Base-by-base conservation (phyloP, 2,329 filamentous ascomycete genomes). In the Lecanosticta acicola region DNA sequence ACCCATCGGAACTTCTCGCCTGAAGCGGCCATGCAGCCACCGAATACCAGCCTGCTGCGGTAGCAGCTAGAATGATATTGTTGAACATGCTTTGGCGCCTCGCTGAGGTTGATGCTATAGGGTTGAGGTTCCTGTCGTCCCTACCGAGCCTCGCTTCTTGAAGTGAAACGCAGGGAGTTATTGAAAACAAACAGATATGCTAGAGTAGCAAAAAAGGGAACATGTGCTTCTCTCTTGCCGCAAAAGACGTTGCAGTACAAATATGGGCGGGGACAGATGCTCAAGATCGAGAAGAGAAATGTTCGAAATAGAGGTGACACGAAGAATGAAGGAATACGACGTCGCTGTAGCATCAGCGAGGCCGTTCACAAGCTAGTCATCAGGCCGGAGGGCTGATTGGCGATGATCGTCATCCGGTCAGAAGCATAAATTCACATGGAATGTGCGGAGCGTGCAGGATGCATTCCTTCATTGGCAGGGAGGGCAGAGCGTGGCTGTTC, bases 1-100 rank as follows among this genome's bases (percentile, higher is more conserved):
- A 50, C 16, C 48, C 48, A 4, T 14, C 35, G 9, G 37, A n/a
- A n/a, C n/a, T 24, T 41, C 41, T 43, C n/a, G 19, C 14, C 24
- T 29, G 24, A 5, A 29, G 24, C 11, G 24, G 24, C 18, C 29
- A 21, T n/a, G 32, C n/a, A 20, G 49, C 33, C 9, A 11, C 11
- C 24, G 24, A 7, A 11, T 29, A 29, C 11, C 5, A 11, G 11
- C 24, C 24, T 29, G 24, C 24, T 11, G 24, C 24, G 24, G 24
- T 7, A 7, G 24, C 24, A 29, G 24, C 24, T 11, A 29, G 24
- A 29, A 29, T 11, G 24, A 29, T 7, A 7, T 29, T 29, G 5
- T 11, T 29, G 24, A 29, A 29, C 24, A 29, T 29, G 24, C n/a
- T n/a, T n/a, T n/a, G n/a, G n/a, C n/a, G n/a, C n/a, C n/a, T n/a